A percentile compares a stretch with the other conserved stretches of the same genome.
phyloP scores from a whole-genome alignment of 1,139 yeast species.

The Candida neerlandica region DNA sequence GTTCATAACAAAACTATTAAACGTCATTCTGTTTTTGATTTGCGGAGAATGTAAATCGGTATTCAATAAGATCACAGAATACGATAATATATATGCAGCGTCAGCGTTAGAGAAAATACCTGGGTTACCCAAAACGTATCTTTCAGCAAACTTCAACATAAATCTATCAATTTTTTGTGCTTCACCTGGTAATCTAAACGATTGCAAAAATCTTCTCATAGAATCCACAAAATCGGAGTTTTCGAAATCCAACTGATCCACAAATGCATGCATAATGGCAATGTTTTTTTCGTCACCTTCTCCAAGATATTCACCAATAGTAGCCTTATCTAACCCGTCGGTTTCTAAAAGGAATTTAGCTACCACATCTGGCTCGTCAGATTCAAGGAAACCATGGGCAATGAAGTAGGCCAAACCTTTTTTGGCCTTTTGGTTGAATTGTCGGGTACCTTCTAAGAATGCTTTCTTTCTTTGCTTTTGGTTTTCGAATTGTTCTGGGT shows the following conservation, averaged over 20 bases:
- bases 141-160: slow-evolving; percentile 95
- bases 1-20: slow-evolving; percentile 81
- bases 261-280: slow-evolving; percentile 90
- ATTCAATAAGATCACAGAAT: slow-evolving; percentile 89
- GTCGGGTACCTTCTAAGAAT: slow-evolving; percentile 72
- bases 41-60: slow-evolving; percentile 93
- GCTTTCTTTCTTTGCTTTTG: slow-evolving; percentile 84
- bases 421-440: slow-evolving; percentile 84
- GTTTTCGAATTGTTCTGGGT: slow-evolving; percentile 83
- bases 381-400: slow-evolving; percentile 61
- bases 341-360: slow-evolving; percentile 76
- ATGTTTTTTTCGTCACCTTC: slow-evolving; percentile 82
- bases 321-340: slow-evolving; percentile 81
- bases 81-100: slow-evolving; percentile 89
- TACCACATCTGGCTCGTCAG: slow-evolving; percentile 63
- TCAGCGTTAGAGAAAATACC: slow-evolving; percentile 86
- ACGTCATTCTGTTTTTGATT: slow-evolving; percentile 81
- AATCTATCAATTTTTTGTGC: slow-evolving; percentile 96
- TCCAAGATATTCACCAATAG: slow-evolving; percentile 89
- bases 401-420: slow-evolving; percentile 70
- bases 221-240: slow-evolving; percentile 79
- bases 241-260: slow-evolving; percentile 81
- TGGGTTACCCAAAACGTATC: slow-evolving; percentile 88
- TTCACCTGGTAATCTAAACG: slow-evolving; percentile 95
- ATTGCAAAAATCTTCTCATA: slow-evolving; percentile 78